Evolutionary conservation across 1,284 basidiomycete genomes (phyloP).

Genomic region (Bjerkandera adusta): DNA sequence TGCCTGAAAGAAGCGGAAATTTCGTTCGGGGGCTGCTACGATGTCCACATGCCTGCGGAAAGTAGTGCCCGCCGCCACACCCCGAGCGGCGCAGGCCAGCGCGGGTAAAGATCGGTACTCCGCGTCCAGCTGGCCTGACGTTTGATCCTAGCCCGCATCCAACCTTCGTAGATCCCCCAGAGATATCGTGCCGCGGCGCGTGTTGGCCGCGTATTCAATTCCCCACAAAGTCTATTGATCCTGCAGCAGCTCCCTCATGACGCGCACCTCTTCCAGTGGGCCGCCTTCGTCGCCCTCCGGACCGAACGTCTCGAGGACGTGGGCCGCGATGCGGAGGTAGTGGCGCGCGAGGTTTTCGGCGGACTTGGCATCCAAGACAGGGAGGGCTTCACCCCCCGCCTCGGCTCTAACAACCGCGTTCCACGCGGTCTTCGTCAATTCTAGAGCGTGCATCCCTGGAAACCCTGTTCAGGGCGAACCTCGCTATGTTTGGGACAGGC

Average conservation of each 20-base stretch:
- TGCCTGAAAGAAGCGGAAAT: no score
- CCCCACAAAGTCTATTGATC: no score
- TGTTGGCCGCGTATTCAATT: no score
- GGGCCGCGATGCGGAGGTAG: conserved; percentile 42
- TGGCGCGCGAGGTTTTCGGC: conserved; percentile 17
- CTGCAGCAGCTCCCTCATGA: conserved; percentile 34
- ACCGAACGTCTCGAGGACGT: conserved; percentile 47
- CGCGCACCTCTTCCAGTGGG: conserved; percentile 50
- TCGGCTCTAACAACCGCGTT: conserved; percentile 44
- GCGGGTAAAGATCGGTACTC: conserved; percentile 7
- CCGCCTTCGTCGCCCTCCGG: conserved; percentile 60
- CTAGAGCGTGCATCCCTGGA: conserved; percentile 69
- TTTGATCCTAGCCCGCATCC: no score
- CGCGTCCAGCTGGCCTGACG: no score
- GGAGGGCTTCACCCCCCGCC: conserved; percentile 13
- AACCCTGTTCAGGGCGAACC: conserved; percentile 1
- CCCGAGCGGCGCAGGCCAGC: conserved; percentile 7
- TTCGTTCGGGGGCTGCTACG: no score
- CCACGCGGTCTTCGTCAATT: conserved; percentile 73
- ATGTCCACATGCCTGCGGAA: no score
- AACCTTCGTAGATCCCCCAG: no score
- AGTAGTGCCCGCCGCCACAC: no score
- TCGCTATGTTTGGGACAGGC: neutral
- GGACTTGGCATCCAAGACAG: conserved; percentile 8
- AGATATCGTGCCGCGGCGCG: no score